These are phyloP conservation scores for Chytriomyces sp. DNA, from an alignment of 192 early-diverging fungal genomes.

Conservation along the genomic window DNA sequence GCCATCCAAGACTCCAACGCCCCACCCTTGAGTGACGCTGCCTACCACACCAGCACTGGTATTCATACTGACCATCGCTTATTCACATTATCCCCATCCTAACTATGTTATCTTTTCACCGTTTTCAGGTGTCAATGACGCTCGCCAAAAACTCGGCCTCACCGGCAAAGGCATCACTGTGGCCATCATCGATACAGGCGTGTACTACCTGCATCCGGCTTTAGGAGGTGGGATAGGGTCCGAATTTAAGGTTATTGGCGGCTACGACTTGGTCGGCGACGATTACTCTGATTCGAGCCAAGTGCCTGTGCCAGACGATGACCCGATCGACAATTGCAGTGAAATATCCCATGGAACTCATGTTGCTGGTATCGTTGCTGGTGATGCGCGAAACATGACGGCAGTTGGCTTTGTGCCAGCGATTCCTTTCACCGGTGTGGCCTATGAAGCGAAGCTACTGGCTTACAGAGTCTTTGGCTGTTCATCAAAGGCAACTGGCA, in stretches of 20 bases:
- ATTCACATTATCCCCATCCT: no score
- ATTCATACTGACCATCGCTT: no score
- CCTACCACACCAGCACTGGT: neutral
- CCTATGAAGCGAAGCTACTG: constrained; percentile 80
- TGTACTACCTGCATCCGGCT: constrained; percentile 59
- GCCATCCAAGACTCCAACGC: neutral
- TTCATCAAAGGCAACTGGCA: constrained; percentile 46
- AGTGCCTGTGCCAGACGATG: constrained; percentile 38
- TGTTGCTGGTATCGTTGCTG: constrained; percentile 55
- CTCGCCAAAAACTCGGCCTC: constrained; percentile 34
- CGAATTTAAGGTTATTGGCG: constrained; percentile 43
- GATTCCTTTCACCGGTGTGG: constrained; percentile 66
- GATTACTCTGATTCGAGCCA: constrained; percentile 26
- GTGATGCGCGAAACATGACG: constrained; percentile 37
- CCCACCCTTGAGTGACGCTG: neutral
- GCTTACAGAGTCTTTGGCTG: constrained; percentile 76
- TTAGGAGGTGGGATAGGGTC: constrained; percentile 51
- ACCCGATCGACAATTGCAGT: constrained; percentile 54
- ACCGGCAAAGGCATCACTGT: constrained; percentile 58
- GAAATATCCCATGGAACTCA: constrained; percentile 56
- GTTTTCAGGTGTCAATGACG: constrained; percentile 40
- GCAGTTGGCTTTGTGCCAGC: constrained; percentile 5
- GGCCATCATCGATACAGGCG: constrained; percentile 57
- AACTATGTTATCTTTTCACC: no score
- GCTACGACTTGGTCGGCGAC: constrained; percentile 55